Percentiles rank a stretch among this genome's conserved stretches.
Conservation (phyloP, 2,329 filamentous ascomycete species). For the Fusarium mangiferae region DNA sequence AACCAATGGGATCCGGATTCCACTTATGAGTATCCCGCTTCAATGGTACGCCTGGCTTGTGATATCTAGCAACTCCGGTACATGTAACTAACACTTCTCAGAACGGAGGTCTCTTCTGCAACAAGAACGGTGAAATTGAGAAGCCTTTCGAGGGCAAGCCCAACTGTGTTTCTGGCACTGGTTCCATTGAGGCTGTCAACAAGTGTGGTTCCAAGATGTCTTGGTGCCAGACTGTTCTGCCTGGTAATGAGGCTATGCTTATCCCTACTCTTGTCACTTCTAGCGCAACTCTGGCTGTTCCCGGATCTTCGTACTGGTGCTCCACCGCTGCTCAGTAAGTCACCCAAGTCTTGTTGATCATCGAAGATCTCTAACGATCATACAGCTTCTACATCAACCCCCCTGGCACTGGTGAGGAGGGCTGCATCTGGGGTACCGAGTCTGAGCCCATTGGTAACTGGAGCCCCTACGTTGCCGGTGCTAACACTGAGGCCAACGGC, state of each 20-base stretch:
- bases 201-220: conserved; percentile 70
- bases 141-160: conserved; percentile 76
- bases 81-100: conserved; percentile 46
- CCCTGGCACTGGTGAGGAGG: conserved; percentile 71
- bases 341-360: neutral
- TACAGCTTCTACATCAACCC: conserved; percentile 80
- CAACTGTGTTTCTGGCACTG: conserved; percentile 77
- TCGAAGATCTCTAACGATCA: conserved; percentile 47
- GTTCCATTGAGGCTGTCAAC: conserved; percentile 73
- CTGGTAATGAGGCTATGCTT: conserved; percentile 84
- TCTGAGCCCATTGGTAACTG: conserved; percentile 76
- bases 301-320: conserved; percentile 76
- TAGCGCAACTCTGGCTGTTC: conserved; percentile 73
- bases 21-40: conserved; percentile 74
- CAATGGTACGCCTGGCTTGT: conserved; percentile 67
- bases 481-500: conserved; percentile 73
- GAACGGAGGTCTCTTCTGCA: conserved; percentile 81
- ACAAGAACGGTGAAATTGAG: conserved; percentile 69
- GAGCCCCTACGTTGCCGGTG: conserved; percentile 79
- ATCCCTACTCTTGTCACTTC: conserved; percentile 77
- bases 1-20: conserved; percentile 81
- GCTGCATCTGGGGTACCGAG: conserved; percentile 77
- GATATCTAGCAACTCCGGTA: neutral
- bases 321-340: conserved; percentile 78
- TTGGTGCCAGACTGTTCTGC: conserved; percentile 83